Conservation (phyloP, 2,329 filamentous ascomycete genomes). For the Monilinia polystroma region DNA sequence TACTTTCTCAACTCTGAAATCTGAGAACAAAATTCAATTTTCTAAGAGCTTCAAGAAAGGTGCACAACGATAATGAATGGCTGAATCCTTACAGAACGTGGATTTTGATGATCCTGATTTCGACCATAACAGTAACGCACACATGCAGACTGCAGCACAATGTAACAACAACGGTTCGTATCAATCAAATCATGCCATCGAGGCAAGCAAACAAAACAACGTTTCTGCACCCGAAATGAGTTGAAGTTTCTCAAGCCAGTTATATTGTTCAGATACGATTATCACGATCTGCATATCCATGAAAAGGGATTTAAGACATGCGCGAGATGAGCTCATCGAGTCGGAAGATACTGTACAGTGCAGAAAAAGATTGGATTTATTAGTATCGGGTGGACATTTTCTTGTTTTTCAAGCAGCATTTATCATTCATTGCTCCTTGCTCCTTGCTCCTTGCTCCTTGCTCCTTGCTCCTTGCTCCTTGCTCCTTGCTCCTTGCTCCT, state of each 20-base stretch:
- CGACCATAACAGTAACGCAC: slow-evolving; percentile 6
- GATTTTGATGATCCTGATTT: background rate
- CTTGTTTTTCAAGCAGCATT: background rate
- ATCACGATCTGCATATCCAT: background rate
- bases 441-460: too few species aligned
- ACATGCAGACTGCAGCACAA: background rate
- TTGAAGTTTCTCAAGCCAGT: background rate
- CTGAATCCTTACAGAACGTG: slow-evolving; percentile 4
- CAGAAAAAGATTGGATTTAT: background rate
- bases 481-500: too few species aligned
- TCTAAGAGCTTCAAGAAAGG: too few species aligned
- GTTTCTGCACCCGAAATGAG: background rate
- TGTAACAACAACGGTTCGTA: background rate
- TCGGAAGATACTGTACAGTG: background rate
- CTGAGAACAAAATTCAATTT: background rate
- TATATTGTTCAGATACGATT: background rate
- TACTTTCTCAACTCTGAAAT: background rate
- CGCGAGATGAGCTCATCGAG: background rate
- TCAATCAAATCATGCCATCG: background rate
- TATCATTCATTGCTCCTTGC: background rate
- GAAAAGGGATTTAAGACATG: background rate
- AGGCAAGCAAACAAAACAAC: background rate
- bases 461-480: too few species aligned
- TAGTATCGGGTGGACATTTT: slow-evolving; percentile 4
- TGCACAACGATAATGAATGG: background rate